These are phyloP conservation scores for Talaromyces liani DNA, from an alignment of 495 filamentous ascomycete genomes.

Conservation along the genomic window DNA sequence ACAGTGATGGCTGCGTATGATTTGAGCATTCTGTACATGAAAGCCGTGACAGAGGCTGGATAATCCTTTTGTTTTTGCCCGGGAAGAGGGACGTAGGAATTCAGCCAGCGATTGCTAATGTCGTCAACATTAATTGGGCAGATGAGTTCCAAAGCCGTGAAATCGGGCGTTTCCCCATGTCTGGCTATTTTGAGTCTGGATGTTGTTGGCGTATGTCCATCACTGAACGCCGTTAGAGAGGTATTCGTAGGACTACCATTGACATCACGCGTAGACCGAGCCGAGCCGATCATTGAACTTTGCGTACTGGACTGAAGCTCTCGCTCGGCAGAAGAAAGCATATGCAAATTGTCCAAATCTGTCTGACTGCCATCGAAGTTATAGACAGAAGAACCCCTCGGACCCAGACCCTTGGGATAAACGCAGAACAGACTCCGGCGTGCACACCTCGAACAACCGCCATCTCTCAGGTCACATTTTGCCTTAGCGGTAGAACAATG, in stretches of 20 bases:
- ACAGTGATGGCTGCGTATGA: conserved; percentile 31
- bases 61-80: conserved; percentile 33
- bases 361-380: background rate
- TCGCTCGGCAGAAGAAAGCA: background rate
- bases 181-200: background rate
- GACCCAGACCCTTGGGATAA: conserved; percentile 8
- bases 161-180: conserved; percentile 13
- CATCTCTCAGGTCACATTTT: conserved; percentile 30
- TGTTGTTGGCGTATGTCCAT: background rate
- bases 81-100: conserved; percentile 32
- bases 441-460: conserved; percentile 26
- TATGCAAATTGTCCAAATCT: background rate
- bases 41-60: conserved; percentile 19
- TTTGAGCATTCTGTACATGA: conserved; percentile 36
- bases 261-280: background rate
- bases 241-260: background rate
- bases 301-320: background rate
- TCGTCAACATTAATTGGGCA: conserved; percentile 35
- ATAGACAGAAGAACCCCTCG: background rate
- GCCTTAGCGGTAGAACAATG: conserved; percentile 34
- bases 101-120: conserved; percentile 41
- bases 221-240: background rate
- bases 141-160: conserved; percentile 23
- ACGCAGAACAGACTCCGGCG: conserved; percentile 15
- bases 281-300: background rate